phyloP scores from a whole-genome alignment of 106 monocot species.

The Allium cepa region DNA sequence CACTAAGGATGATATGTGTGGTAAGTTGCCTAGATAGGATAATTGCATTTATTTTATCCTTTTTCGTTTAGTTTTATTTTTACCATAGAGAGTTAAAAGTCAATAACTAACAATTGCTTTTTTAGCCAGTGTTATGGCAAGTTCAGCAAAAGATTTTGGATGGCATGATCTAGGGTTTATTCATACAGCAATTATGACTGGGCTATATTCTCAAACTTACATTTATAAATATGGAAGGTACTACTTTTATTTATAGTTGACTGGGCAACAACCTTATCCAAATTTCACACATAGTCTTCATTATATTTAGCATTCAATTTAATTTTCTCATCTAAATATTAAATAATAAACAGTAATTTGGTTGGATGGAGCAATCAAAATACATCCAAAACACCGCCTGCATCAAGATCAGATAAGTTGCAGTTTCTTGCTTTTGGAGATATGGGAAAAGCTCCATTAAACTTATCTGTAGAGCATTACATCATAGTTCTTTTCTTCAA shows the following conservation, averaged over 20 bases:
- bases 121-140: conserved; percentile 16
- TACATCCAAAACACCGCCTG: conserved; percentile 59
- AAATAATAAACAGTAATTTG: conserved; percentile 29
- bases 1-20: conserved; percentile 50
- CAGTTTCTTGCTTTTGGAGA: conserved; percentile 53
- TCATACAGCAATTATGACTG: conserved; percentile 62
- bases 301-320: not conserved
- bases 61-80: not conserved
- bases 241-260: not conserved
- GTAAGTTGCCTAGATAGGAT: conserved; percentile 20
- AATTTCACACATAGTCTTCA: not conserved
- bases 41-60: not conserved
- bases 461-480: conserved; percentile 61
- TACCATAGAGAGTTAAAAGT: no score
- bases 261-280: not conserved
- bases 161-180: conserved; percentile 85
- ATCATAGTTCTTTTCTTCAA: conserved; percentile 39
- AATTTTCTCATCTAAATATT: not conserved
- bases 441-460: conserved; percentile 78
- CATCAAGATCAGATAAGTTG: conserved; percentile 42
- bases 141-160: conserved; percentile 72
- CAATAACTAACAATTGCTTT: not conserved
- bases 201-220: conserved; percentile 41
- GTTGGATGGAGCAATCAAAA: conserved; percentile 65
- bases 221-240: conserved; percentile 65